Percentiles rank a stretch among this genome's conserved stretches.
Evolutionary conservation across 768 basidiomycete genomes (phyloP).

Genomic region (Trametes cingulata): DNA sequence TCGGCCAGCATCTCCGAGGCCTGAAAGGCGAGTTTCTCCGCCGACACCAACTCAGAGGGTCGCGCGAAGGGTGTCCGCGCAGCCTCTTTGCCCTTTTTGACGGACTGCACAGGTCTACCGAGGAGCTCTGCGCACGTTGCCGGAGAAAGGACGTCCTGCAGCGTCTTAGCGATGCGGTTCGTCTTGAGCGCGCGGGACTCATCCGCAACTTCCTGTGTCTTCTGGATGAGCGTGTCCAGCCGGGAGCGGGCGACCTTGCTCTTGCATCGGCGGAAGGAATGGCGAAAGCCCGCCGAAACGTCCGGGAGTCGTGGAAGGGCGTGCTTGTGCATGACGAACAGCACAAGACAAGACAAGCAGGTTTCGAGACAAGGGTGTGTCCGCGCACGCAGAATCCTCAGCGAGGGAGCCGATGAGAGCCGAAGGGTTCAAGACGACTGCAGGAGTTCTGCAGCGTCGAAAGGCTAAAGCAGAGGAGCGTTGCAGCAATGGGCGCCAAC

Average conservation of each 20-base stretch:
- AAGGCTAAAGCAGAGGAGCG: not conserved
- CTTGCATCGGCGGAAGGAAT: not conserved
- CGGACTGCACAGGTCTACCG: not conserved
- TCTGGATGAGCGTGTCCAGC: not conserved
- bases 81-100: not conserved
- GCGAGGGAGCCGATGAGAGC: not conserved
- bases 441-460: not conserved
- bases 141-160: slow-evolving; percentile 8
- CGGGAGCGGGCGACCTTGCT: not conserved
- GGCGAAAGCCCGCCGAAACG: slow-evolving; percentile 1
- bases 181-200: not conserved
- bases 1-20: not conserved
- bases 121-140: slow-evolving; percentile 10
- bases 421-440: not conserved
- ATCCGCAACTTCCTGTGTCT: too few species aligned
- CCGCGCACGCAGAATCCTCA: not conserved
- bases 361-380: not conserved
- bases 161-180: not conserved
- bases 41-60: not conserved
- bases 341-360: not conserved
- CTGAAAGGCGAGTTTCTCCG: slow-evolving; percentile 5
- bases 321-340: not conserved
- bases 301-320: not conserved
- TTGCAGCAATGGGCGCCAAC: not conserved
- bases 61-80: not conserved